A percentile compares a stretch with the other conserved stretches of the same genome.
Evolutionary conservation across 148 eudicot species (phyloP).

Genomic region (Chenopodium suecicum): DNA sequence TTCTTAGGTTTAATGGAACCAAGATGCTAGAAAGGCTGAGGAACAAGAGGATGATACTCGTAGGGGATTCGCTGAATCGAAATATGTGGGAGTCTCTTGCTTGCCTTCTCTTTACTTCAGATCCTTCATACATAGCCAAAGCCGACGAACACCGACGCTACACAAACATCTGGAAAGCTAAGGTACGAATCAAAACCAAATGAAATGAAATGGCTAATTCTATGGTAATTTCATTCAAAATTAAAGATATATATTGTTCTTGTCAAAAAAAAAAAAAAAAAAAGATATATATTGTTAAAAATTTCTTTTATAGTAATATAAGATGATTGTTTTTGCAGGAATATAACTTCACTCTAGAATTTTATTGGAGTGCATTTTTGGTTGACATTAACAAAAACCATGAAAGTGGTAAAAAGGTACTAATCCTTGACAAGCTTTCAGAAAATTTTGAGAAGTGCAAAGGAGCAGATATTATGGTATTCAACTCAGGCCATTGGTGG

Average conservation of each 20-base stretch:
- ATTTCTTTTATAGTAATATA: too few relatives aligned
- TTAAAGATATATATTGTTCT: too few relatives aligned
- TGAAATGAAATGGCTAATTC: too few relatives aligned
- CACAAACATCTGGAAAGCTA: slow-evolving; percentile 19
- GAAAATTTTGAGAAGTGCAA: slow-evolving; percentile 31
- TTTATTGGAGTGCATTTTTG: slow-evolving; percentile 47
- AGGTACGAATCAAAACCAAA: slow-evolving; percentile 13
- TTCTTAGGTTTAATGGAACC: slow-evolving; percentile 37
- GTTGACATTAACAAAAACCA: slow-evolving; percentile 29
- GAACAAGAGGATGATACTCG: slow-evolving; percentile 40
- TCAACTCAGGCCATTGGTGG: slow-evolving; percentile 66
- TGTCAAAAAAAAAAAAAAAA: too few relatives aligned
- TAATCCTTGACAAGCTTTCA: slow-evolving; percentile 37
- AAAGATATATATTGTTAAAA: too few relatives aligned
- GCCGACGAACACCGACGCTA: background rate
- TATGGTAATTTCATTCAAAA: too few relatives aligned
- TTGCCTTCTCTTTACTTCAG: slow-evolving; percentile 36
- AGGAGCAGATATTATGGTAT: slow-evolving; percentile 50
- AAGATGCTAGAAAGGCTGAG: slow-evolving; percentile 38
- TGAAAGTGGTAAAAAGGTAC: slow-evolving; percentile 30
- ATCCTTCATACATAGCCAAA: background rate
- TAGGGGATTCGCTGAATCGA: slow-evolving; percentile 42
- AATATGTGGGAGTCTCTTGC: slow-evolving; percentile 47
- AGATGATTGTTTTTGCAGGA: slow-evolving; percentile 31
- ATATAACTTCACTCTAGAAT: slow-evolving; percentile 48